Base-by-base conservation (phyloP, 352 stramenopile genomes). In the Phytophthora nicotianae region DNA sequence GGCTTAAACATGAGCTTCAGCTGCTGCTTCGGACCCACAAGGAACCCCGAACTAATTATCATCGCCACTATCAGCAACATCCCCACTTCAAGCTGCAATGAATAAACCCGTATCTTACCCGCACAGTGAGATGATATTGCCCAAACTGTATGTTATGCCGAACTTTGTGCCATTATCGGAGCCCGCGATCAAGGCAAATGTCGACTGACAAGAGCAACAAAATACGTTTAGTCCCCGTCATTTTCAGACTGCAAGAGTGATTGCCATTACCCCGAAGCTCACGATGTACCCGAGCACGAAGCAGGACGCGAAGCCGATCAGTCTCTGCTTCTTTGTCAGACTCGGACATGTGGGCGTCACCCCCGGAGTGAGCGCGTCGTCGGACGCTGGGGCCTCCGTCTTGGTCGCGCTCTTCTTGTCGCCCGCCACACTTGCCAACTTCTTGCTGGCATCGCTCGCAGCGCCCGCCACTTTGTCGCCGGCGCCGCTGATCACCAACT, bases 1-100 rank as follows among this genome's bases (percentile, higher is more conserved):
- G 87, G 87, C 59, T 93, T 93, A 65, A 93, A 89, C 87, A 95
- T 95, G 57, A 92, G 82, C 67, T 93, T 93, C 53, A 88, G 56
- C 49, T 95, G 87, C 75, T 93, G 83, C 69, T 65, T 81, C 0
- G 84, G 87, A 4, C 87, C 87, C 3, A 92, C 87, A 0, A 95
- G 76, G 49, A 95, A 95, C 0, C 84, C 87, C 4, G 87, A 95
- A 0, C 86, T 92, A 21, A 32, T 14, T 16, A 10, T 47, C 9
- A 46, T 17, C 13, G 16, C 9, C 13, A 32, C 2, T 5, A 17
- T 64, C 52, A 61, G 23, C 13, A 71, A 32, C 16, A 23, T 11
- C 6, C 17, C 10, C 2, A 17, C 21, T 4, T 55, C n/a, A 32
- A 33, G n/a, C 24, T 46, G 5, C 21, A 55, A 16, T 6, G 27